These are phyloP conservation scores for Naganishia sp. DNA, from an alignment of 1,284 basidiomycete species.

Conservation along the genomic window DNA sequence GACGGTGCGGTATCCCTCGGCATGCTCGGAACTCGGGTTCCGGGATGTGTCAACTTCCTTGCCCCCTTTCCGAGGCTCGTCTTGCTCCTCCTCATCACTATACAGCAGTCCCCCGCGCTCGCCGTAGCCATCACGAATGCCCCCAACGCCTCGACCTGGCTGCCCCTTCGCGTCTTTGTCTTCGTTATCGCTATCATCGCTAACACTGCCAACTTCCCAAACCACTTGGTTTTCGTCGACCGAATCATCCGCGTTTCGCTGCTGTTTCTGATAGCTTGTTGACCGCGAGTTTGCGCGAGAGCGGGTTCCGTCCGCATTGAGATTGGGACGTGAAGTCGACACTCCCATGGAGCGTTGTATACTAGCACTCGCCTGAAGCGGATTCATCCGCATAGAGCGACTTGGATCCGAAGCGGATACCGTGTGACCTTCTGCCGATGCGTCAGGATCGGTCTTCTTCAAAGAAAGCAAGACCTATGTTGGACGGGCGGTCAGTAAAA, in stretches of 20 bases:
- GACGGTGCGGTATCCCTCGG: background rate
- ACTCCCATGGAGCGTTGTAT: conserved; percentile 18
- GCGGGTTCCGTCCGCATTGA: background rate
- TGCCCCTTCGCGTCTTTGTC: conserved; percentile 34
- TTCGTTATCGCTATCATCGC: conserved; percentile 40
- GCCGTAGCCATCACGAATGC: conserved; percentile 34
- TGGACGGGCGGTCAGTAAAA: background rate
- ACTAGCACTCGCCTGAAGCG: conserved; percentile 10
- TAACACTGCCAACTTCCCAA: conserved; percentile 48
- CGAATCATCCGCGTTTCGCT: background rate
- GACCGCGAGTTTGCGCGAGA: conserved; percentile 25
- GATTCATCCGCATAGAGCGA: conserved; percentile 29
- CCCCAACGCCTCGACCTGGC: conserved; percentile 21
- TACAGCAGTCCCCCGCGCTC: conserved; percentile 45
- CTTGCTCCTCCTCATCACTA: conserved; percentile 39
- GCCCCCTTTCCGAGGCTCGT: conserved; percentile 31
- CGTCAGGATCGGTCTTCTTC: conserved; percentile 41
- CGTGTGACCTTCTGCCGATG: conserved; percentile 17
- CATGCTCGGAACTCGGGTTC: background rate
- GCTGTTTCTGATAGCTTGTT: conserved; percentile 12
- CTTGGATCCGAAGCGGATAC: conserved; percentile 22
- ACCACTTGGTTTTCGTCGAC: conserved; percentile 17
- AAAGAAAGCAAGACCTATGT: conserved; percentile 49
- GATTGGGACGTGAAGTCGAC: conserved; percentile 11
- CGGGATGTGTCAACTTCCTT: background rate